Conservation (phyloP, 176 grass and related monocot genomes). For the Microstegium vimineum region DNA sequence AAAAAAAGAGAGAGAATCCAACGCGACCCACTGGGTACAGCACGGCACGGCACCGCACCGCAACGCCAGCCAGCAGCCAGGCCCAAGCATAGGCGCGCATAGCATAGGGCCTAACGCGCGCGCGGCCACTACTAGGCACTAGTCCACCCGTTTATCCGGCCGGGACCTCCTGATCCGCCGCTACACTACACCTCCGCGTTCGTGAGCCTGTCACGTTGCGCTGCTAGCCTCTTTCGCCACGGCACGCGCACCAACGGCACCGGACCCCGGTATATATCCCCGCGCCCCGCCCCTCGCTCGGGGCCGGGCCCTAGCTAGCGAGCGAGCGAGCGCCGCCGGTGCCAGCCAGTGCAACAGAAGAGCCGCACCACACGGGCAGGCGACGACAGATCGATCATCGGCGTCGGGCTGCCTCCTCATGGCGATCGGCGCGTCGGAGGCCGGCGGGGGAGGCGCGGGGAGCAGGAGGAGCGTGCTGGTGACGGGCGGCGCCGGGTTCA, state of each 20-base stretch:
- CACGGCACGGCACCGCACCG: no score
- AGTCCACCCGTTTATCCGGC: neutral
- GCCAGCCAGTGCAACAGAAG: neutral
- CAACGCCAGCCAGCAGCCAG: no score
- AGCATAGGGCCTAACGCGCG: neutral
- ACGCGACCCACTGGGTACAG: no score
- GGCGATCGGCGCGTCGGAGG: conserved; percentile 34
- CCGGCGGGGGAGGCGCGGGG: neutral
- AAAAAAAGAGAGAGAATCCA: no score
- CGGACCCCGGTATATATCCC: neutral
- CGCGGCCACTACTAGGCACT: neutral
- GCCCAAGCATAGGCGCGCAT: no score
- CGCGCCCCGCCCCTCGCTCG: neutral
- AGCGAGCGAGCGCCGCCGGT: neutral
- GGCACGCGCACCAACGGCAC: conserved; percentile 13
- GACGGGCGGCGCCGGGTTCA: conserved; percentile 87
- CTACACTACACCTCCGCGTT: neutral
- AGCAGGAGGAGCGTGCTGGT: conserved; percentile 53
- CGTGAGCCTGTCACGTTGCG: neutral
- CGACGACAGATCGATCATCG: neutral
- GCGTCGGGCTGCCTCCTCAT: neutral
- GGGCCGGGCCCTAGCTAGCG: neutral
- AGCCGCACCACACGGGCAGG: neutral
- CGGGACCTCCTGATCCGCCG: neutral
- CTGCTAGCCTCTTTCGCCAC: neutral